phyloP scores from a whole-genome alignment of 2,329 filamentous ascomycete genomes.

The Penicillium italicum region DNA sequence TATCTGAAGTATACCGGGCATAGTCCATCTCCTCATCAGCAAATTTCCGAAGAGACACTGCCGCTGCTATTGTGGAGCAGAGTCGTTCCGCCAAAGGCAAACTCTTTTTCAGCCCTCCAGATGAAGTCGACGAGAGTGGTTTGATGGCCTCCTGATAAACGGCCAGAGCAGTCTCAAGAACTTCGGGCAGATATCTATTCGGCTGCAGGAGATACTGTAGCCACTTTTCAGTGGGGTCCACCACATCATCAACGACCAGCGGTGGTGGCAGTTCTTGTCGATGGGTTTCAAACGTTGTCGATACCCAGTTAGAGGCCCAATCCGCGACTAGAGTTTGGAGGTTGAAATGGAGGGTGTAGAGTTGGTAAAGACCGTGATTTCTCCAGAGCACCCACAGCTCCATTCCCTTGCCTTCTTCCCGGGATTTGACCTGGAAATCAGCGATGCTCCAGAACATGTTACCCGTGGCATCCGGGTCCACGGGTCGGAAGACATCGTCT shows the following conservation, averaged over 20 bases:
- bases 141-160: slow-evolving; percentile 70
- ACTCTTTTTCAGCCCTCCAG: slow-evolving; percentile 45
- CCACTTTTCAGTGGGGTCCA: slow-evolving; percentile 79
- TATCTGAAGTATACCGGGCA: slow-evolving; percentile 67
- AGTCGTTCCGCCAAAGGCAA: slow-evolving; percentile 71
- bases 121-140: slow-evolving; percentile 32
- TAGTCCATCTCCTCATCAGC: slow-evolving; percentile 68
- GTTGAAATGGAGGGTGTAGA: slow-evolving; percentile 70
- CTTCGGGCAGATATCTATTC: slow-evolving; percentile 73
- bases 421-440: slow-evolving; percentile 64
- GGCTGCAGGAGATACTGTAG: slow-evolving; percentile 77
- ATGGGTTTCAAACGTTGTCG: slow-evolving; percentile 60
- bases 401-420: slow-evolving; percentile 53
- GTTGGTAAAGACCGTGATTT: slow-evolving; percentile 73
- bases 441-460: slow-evolving; percentile 76
- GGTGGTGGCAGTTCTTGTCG: slow-evolving; percentile 53
- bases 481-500: slow-evolving; percentile 60
- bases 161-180: slow-evolving; percentile 75
- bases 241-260: slow-evolving; percentile 61
- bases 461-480: slow-evolving; percentile 57
- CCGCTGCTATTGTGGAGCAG: slow-evolving; percentile 66
- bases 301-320: slow-evolving; percentile 68
- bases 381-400: slow-evolving; percentile 78
- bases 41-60: slow-evolving; percentile 61
- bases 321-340: slow-evolving; percentile 59